These are phyloP conservation scores for Gossypium australe DNA, from an alignment of 345 rosid genomes.

Conservation along the genomic window DNA sequence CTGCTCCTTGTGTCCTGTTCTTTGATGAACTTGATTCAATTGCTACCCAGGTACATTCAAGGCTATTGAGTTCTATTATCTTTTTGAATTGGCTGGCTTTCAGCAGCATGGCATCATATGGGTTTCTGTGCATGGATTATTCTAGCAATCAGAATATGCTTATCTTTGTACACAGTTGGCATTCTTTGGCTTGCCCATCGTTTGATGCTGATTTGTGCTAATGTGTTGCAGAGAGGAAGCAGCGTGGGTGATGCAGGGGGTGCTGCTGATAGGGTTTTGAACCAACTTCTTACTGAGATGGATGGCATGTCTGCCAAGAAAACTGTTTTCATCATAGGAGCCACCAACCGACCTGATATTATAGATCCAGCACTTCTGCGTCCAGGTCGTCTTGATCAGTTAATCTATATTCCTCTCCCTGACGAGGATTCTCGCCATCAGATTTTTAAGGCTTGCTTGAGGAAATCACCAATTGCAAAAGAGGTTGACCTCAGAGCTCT, in stretches of 20 bases:
- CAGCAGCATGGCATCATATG: not conserved
- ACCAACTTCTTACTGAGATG: conserved; percentile 96
- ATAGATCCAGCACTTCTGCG: conserved; percentile 91
- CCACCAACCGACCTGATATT: conserved; percentile 91
- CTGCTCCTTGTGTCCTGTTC: conserved; percentile 93
- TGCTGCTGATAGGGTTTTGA: conserved; percentile 92
- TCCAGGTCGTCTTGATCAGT: conserved; percentile 89
- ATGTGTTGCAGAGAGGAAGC: conserved; percentile 68
- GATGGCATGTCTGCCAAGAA: conserved; percentile 97
- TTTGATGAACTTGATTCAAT: conserved; percentile 95
- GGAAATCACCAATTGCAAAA: conserved; percentile 84
- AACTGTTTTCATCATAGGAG: conserved; percentile 91
- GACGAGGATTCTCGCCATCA: conserved; percentile 85
- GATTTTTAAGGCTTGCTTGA: conserved; percentile 80
- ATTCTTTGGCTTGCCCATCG: not conserved
- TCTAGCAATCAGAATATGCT: not conserved
- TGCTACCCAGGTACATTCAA: conserved; percentile 71
- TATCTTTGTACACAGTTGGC: not conserved
- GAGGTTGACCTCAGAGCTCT: conserved; percentile 83
- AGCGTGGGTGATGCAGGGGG: conserved; percentile 93
- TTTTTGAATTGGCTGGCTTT: not conserved
- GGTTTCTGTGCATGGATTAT: not conserved
- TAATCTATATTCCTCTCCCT: conserved; percentile 92
- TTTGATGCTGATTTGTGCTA: not conserved
- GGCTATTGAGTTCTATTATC: not conserved